phyloP scores from a whole-genome alignment of 805 yeast species.

The Wickerhamiella slavikovae region DNA sequence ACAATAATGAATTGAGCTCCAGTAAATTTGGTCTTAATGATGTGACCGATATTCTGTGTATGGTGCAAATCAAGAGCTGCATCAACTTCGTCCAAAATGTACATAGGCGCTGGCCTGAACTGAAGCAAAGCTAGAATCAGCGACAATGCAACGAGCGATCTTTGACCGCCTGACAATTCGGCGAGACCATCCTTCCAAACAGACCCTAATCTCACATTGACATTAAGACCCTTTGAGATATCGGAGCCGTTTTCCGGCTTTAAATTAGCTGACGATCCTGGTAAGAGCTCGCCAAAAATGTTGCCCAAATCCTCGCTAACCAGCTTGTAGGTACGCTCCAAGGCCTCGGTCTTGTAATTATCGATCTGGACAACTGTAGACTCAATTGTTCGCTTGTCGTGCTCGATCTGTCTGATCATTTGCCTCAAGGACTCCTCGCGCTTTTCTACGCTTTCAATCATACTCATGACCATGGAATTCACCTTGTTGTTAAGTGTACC shows the following conservation, averaged over 20 bases:
- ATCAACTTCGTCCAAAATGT: constrained; percentile 91
- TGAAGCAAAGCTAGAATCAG: constrained; percentile 79
- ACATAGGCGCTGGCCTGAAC: constrained; percentile 97
- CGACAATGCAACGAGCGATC: constrained; percentile 84
- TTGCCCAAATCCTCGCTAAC: constrained; percentile 80
- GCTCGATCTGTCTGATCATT: constrained; percentile 73
- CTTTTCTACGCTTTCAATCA: constrained; percentile 81
- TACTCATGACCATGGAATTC: constrained; percentile 68
- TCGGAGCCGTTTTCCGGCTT: constrained; percentile 66
- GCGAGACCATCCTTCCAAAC: constrained; percentile 93
- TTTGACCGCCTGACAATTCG: constrained; percentile 91
- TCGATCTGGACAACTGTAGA: constrained; percentile 70
- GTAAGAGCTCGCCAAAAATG: constrained; percentile 71
- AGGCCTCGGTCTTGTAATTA: constrained; percentile 64
- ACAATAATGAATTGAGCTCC: constrained; percentile 95
- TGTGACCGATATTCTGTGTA: constrained; percentile 91
- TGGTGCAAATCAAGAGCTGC: constrained; percentile 95
- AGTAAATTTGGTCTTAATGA: constrained; percentile 83
- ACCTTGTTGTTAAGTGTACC: constrained; percentile 61
- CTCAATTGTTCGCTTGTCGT: constrained; percentile 74
- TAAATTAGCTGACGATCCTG: constrained; percentile 75
- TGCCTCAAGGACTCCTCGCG: constrained; percentile 53
- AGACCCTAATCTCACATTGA: constrained; percentile 70
- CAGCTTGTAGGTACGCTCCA: constrained; percentile 66
- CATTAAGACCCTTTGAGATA: constrained; percentile 77